phyloP scores from a whole-genome alignment of 805 yeast genomes.

The Phaffomyces thermotolerans region DNA sequence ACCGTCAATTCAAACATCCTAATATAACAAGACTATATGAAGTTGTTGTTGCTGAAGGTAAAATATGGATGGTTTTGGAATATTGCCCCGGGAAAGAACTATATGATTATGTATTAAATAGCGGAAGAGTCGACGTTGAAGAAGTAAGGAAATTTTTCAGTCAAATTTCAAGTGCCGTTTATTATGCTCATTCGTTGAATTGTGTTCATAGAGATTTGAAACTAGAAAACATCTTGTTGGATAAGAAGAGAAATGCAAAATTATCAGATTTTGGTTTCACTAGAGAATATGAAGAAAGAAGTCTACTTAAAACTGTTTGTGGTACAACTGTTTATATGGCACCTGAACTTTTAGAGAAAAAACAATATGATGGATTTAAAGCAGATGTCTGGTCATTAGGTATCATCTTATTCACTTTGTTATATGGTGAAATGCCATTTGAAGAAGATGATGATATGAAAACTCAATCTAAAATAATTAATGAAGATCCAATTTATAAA shows the following conservation, averaged over 20 bases:
- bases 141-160: conserved; percentile 50
- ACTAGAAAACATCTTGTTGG: conserved; percentile 68
- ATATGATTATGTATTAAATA: conserved; percentile 54
- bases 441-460: conserved; percentile 68
- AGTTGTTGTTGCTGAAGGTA: conserved; percentile 69
- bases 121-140: conserved; percentile 41
- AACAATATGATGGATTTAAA: conserved; percentile 70
- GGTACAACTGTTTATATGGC: conserved; percentile 98
- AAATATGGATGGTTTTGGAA: conserved; percentile 83
- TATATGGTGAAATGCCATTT: conserved; percentile 87
- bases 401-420: conserved; percentile 74
- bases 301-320: conserved; percentile 71
- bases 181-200: conserved; percentile 67
- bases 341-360: conserved; percentile 71
- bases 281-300: conserved; percentile 56
- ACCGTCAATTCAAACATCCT: conserved; percentile 75
- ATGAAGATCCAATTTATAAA: conserved; percentile 55
- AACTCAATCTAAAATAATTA: conserved; percentile 53
- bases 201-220: conserved; percentile 82
- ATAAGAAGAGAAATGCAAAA: conserved; percentile 54
- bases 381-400: conserved; percentile 93
- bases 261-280: conserved; percentile 93
- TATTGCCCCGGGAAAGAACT: conserved; percentile 80
- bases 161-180: conserved; percentile 53
- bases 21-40: conserved; percentile 82